Conservation (phyloP, 768 basidiomycete species). For the Amanita polypyramis region DNA sequence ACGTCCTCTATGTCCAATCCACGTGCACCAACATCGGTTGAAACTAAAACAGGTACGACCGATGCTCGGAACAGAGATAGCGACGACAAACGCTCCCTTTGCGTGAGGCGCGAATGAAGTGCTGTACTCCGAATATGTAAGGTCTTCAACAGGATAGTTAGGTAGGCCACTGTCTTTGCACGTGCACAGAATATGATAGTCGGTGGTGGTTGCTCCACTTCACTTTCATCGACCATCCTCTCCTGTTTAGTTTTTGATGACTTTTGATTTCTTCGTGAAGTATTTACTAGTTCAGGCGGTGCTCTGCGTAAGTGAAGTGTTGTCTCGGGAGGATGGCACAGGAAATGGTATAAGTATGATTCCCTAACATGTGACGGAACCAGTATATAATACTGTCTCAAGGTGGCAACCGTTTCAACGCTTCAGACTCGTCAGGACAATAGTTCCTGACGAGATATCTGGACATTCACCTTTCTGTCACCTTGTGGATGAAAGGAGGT, state of each 20-base stretch:
- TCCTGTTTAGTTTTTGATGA: slow-evolving; percentile 25
- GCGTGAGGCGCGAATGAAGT: slow-evolving; percentile 88
- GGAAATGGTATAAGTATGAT: slow-evolving; percentile 79
- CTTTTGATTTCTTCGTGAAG: slow-evolving; percentile 18
- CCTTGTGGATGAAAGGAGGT: slow-evolving; percentile 78
- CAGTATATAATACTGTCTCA: slow-evolving; percentile 85
- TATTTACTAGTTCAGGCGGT: slow-evolving; percentile 40
- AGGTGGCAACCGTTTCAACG: slow-evolving; percentile 78
- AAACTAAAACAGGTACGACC: slow-evolving; percentile 84
- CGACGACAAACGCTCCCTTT: slow-evolving; percentile 78
- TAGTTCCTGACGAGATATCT: neutral
- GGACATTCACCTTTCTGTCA: slow-evolving; percentile 46
- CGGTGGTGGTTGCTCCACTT: slow-evolving; percentile 72
- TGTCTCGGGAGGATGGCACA: slow-evolving; percentile 80
- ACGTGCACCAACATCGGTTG: slow-evolving; percentile 91
- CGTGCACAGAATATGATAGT: slow-evolving; percentile 92
- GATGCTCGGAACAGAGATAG: slow-evolving; percentile 80
- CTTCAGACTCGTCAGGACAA: slow-evolving; percentile 27
- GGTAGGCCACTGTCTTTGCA: slow-evolving; percentile 82
- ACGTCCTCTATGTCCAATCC: slow-evolving; percentile 96
- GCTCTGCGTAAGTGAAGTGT: slow-evolving; percentile 58
- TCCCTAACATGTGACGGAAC: slow-evolving; percentile 94
- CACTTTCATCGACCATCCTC: slow-evolving; percentile 30
- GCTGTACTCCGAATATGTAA: slow-evolving; percentile 78
- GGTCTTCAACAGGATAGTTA: slow-evolving; percentile 69